Percentiles rank a stretch among this genome's conserved stretches.
Conservation (phyloP, 768 basidiomycete genomes). For the Naematelia encephala region DNA sequence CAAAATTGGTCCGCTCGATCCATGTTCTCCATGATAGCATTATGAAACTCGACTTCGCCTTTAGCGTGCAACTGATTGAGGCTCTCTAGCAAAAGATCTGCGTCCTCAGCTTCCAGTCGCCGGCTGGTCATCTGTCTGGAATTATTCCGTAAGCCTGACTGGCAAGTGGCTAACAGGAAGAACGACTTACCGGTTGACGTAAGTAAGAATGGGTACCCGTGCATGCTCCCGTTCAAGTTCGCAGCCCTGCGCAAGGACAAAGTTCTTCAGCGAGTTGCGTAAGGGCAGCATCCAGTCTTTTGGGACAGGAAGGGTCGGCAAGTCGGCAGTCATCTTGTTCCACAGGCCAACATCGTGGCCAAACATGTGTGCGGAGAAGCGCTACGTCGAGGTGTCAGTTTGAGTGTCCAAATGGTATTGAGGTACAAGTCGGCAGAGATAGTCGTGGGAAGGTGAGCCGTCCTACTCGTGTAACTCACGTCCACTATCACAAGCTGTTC, state of each 20-base stretch:
- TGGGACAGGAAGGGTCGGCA: conserved; percentile 17
- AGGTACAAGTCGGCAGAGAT: neutral
- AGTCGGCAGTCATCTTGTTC: conserved; percentile 39
- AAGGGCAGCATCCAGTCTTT: conserved; percentile 35
- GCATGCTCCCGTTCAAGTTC: conserved; percentile 6
- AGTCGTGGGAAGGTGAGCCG: neutral
- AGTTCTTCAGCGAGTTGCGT: conserved; percentile 6
- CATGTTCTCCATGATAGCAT: conserved; percentile 34
- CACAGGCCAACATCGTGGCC: conserved; percentile 13
- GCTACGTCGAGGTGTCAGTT: conserved; percentile 15
- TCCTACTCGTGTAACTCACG: too few relatives aligned
- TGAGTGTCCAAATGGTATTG: neutral
- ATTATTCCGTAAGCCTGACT: neutral
- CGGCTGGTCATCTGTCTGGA: conserved; percentile 28
- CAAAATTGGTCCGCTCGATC: conserved; percentile 15
- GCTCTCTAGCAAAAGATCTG: conserved; percentile 12
- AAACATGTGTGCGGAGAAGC: conserved; percentile 27
- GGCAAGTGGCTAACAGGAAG: neutral
- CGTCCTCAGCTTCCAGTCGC: conserved; percentile 20
- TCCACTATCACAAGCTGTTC: conserved; percentile 21
- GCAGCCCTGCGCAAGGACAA: conserved; percentile 17
- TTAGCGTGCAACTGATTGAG: conserved; percentile 22
- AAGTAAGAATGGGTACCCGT: conserved; percentile 30
- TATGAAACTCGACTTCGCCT: conserved; percentile 27
- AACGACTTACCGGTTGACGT: conserved; percentile 22